Base-by-base conservation (phyloP, 352 stramenopile species). In the Globisporangium nunn region DNA sequence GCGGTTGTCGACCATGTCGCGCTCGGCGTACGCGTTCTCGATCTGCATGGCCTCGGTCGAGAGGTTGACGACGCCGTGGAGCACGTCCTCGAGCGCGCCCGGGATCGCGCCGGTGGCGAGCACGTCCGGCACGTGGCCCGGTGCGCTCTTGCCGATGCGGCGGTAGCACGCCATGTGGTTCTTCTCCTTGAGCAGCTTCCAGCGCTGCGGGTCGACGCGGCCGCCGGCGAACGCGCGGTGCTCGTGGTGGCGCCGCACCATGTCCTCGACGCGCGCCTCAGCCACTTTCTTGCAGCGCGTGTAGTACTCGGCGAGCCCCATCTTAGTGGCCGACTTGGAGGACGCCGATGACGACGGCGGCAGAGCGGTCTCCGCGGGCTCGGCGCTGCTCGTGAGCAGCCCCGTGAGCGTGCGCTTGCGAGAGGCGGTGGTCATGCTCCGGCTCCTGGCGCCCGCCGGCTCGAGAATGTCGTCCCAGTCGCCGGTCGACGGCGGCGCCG, bases 21-120 rank as follows among this genome's bases (percentile, higher is more conserved):
- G 52, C 4, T 28, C 47, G 6, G 46, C 49, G 47, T 64, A 60
- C 29, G 53, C 53, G 52, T 60, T 64, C 59, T 64, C 59, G 59
- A 64, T 64, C 59, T 64, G 59, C 59, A 64, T 64, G 6, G 59
- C 59, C 30, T 64, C 59, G 7, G 40, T 59, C 41, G 52, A 56
- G 40, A 64, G 41, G 47, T 64, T 64, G 6, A 64, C 59, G 43
- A 60, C 46, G 10, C 59, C 59, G n/a, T 64, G 59, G 7, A 64
- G 52, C 4, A 60, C 59, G 41, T 60, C 59, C 28, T 64, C 59
- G 30, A 64, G 47, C 31, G 52, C 41, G 4, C 59, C 59, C 2
- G 52, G 46, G 0, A 64, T 15, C 3, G 23, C 41, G 14, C 59
- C 59, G 6, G 52, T 53, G 7, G 52, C 59, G 12, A 64, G 53